Evolutionary conservation across 306 rosid genomes (phyloP), one percentile per base, ranked within the genome.

Genomic region (Pyrus communis): DNA sequence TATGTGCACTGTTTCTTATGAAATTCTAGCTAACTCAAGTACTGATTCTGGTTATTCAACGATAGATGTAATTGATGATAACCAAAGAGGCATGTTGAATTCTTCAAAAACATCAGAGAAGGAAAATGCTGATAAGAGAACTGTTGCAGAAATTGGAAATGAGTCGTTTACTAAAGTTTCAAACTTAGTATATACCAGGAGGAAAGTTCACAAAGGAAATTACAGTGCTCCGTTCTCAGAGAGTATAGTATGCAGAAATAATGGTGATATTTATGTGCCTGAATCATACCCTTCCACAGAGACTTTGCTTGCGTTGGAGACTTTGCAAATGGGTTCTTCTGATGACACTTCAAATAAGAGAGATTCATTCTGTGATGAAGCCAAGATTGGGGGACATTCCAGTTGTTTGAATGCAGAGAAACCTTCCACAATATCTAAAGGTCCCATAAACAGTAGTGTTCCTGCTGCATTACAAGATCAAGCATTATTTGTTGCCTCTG

Each of bases 131-230:
- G 65, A 59, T 70, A 61, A 81, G 70, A 64, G 76, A n/a, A 78
- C 17, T 61, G 79, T 69, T 80, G 82, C 65, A 69, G 81, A 87
- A 76, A 71, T 80, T 71, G 78, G 65, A 75, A 77, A 33, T 54
- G 21, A 19, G 69, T 54, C 89, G 58, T 42, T 73, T 68, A 76
- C 82, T 72, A 86, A 80, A 74, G 78, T 30, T 54, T 85, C 87
- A 69, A 85, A 60, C 4, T 55, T 78, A 28, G 89, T 88, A 72
- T 91, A 89, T 87, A 71, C 82, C 72, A 84, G 92, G 77, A 89
- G 70, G 83, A 91, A 85, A 81, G 71, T 70, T 70, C 80, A 51
- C 59, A 79, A 84, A 70, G 84, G 71, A 79, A 83, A 78, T 4
- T 22, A 74, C 76, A 74, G 43, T 38, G 35, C 60, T 40, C 82